Base-by-base conservation (phyloP, 768 basidiomycete genomes). In the Ramaria sp. region DNA sequence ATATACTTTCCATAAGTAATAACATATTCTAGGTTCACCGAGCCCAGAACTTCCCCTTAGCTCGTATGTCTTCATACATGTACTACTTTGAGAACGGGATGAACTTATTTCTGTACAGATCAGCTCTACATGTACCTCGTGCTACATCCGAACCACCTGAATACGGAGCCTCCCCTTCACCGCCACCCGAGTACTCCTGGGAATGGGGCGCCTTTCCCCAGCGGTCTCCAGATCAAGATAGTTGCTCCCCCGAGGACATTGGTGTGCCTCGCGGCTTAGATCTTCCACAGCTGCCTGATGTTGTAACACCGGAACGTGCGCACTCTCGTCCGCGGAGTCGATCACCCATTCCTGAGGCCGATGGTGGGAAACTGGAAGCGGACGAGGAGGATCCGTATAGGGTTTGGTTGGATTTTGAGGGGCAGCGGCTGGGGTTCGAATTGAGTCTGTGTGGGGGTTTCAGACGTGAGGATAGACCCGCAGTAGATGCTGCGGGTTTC, bases 171-270 rank as follows among this genome's bases (percentile, higher is more conserved):
- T 58, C 64, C 25, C 56, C 63, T 28, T 62, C 51, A 3, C 50
- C 58, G 10, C 57, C 59, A 15, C 59, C 55, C 18, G 85, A 88
- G 63, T 92, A 92, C 61, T 86, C 87, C 5, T 94, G 92, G 92
- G 93, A 94, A 61, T 94, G 92, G 91, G 91, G 90, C 25, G 82
- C 78, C 18, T 88, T 94, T 62, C 93, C 90, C 27, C 85, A 83
- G 58, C 84, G 81, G 22, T 87, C 88, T 3, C 85, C 85, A 0
- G 67, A 81, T 60, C 76, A 76, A 51, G 58, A 76, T 0, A 70
- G 75, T 10, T 82, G 83, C 61, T 47, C 61, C 13, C 44, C 59
- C 32, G 61, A 67, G 20, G 60, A 62, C 13, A 62, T 39, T 16
- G 59, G 66, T 15, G 65, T 71, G 41, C 71, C 70, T 16, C 71